These are phyloP conservation scores for California macrophylla DNA, from an alignment of 441 rosid species.

Conservation along the genomic window DNA sequence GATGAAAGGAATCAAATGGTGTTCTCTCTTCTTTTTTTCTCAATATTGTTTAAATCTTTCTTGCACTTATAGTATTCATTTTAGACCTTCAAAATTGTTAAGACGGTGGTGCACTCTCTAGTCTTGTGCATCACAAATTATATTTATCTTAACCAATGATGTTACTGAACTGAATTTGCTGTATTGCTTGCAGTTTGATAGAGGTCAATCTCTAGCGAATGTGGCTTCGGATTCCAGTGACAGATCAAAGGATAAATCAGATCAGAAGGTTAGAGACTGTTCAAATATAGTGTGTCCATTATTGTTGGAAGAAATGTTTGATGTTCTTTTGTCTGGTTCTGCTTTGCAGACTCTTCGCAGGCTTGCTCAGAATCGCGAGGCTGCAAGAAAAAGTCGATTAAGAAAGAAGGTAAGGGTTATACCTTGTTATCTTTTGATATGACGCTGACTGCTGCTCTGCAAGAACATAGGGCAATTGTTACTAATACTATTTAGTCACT, in stretches of 20 bases:
- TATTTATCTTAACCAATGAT: neutral
- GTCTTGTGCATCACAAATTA: neutral
- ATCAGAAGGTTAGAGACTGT: constrained; percentile 69
- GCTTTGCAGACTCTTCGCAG: constrained; percentile 83
- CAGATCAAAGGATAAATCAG: constrained; percentile 76
- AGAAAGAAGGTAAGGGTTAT: constrained; percentile 62
- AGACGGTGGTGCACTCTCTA: neutral
- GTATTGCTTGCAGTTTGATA: constrained; percentile 6
- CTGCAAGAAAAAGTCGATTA: constrained; percentile 96
- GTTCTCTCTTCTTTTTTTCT: neutral
- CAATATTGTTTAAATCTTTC: neutral
- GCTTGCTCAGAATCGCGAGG: constrained; percentile 99
- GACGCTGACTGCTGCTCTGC: neutral
- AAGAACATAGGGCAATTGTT: neutral
- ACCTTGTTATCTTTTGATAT: neutral
- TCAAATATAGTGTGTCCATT: constrained; percentile 8
- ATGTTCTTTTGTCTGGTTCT: constrained; percentile 23
- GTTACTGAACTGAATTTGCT: constrained; percentile 1
- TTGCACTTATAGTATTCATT: neutral
- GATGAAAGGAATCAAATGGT: constrained; percentile 20
- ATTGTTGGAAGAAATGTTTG: constrained; percentile 15
- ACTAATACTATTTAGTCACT: neutral
- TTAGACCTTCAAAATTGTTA: neutral
- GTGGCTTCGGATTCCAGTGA: constrained; percentile 79
- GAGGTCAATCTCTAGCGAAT: constrained; percentile 28